A percentile compares a stretch with the other conserved stretches of the same genome.
Evolutionary conservation across 2,329 filamentous ascomycete genomes (phyloP).

Genomic region (Penicillium capsulatum): DNA sequence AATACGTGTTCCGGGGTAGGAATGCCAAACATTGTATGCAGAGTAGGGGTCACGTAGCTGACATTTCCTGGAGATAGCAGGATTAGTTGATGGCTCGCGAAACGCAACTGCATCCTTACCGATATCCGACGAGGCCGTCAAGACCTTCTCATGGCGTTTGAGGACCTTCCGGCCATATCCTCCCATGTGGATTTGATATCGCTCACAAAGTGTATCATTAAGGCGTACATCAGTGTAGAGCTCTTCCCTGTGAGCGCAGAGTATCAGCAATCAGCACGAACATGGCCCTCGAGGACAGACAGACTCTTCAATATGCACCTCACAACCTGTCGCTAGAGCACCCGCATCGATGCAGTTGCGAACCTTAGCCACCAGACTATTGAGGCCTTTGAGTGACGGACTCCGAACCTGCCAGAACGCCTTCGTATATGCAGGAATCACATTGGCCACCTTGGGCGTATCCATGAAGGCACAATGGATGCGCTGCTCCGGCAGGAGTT

Average conservation of each 20-base stretch:
- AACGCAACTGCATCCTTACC: constrained; percentile 19
- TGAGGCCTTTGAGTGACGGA: constrained; percentile 41
- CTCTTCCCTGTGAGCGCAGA: constrained; percentile 15
- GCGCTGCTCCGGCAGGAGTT: constrained; percentile 51
- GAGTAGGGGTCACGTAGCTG: constrained; percentile 45
- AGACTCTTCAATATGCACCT: constrained; percentile 32
- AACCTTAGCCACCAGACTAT: constrained; percentile 26
- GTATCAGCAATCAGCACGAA: not conserved
- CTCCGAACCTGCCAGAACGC: constrained; percentile 47
- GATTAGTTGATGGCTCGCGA: not conserved
- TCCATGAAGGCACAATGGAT: constrained; percentile 54
- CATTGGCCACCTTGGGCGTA: constrained; percentile 53
- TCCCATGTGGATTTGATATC: constrained; percentile 46
- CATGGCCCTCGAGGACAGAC: not conserved
- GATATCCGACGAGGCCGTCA: constrained; percentile 48
- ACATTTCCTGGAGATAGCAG: constrained; percentile 44
- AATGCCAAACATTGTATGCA: constrained; percentile 50
- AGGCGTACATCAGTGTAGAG: constrained; percentile 46
- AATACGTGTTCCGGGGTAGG: constrained; percentile 33
- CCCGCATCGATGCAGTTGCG: constrained; percentile 36
- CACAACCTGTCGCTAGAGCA: constrained; percentile 35
- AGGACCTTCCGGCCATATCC: constrained; percentile 37
- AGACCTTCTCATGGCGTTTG: constrained; percentile 35
- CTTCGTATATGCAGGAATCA: constrained; percentile 52
- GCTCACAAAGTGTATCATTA: constrained; percentile 45